Evolutionary conservation across 2,329 filamentous ascomycete species (phyloP).

Genomic region (Exutisphaerella laricina): DNA sequence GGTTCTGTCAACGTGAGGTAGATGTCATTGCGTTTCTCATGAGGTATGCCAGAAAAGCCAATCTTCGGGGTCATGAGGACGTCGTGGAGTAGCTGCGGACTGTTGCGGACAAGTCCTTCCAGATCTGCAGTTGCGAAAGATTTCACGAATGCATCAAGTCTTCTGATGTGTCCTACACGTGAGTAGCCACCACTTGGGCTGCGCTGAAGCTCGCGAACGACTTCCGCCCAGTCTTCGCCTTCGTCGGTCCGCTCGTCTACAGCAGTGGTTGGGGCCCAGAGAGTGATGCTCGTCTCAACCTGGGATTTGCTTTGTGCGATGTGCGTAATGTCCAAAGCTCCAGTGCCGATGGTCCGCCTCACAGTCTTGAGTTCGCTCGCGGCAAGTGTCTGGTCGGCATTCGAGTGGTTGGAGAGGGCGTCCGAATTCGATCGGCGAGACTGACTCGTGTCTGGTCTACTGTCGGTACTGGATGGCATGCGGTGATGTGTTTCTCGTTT

Average conservation of each 20-base stretch:
- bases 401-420: constrained; percentile 15
- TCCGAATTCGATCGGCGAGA: constrained; percentile 22
- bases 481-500: constrained; percentile 22
- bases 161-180: constrained; percentile 52
- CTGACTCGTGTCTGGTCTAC: constrained; percentile 24
- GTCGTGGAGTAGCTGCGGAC: constrained; percentile 78
- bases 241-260: constrained; percentile 53
- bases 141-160: constrained; percentile 72
- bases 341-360: constrained; percentile 68
- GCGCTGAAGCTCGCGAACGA: constrained; percentile 67
- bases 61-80: constrained; percentile 80
- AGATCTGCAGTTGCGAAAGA: constrained; percentile 73
- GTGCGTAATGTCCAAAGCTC: constrained; percentile 66
- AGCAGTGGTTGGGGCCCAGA: constrained; percentile 64
- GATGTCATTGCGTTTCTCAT: constrained; percentile 84
- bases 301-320: constrained; percentile 25
- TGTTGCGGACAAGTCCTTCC: constrained; percentile 74
- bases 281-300: constrained; percentile 46
- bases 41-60: constrained; percentile 88
- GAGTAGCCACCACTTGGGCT: constrained; percentile 65
- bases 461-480: constrained; percentile 13
- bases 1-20: constrained; percentile 82
- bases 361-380: constrained; percentile 46
- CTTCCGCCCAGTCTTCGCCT: constrained; percentile 63
- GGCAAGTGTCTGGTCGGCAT: constrained; percentile 11